Evolutionary conservation across 257 asterid species (phyloP), one percentile per base, ranked within the genome.

Genomic region (Fraxinus quadrangulata): DNA sequence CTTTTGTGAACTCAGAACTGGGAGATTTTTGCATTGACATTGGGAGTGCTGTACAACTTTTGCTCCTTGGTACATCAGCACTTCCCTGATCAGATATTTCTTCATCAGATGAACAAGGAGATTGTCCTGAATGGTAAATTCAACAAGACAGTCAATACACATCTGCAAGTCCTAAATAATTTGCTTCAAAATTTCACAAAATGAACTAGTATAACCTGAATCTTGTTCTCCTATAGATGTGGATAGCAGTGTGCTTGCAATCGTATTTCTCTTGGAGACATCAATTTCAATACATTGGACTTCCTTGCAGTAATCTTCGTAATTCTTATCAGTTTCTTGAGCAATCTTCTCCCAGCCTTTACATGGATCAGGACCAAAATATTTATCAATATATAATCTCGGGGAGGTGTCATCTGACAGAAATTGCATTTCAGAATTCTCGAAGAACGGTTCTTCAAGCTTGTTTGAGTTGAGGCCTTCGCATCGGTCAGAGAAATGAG

Each of bases 311-410:
- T 56, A 82, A 59, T 89, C 94, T 68, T 84, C 92, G 28, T 70
- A 76, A 33, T 69, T 79, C 61, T 77, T 76, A 24, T 78, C 77
- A 51, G 80, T 71, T 86, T 82, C 84, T 75, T 84, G 89, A 73
- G 88, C 79, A 36, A 83, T 85, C 86, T 90, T 93, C 81, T 95
- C 99, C 99, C 99, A 93, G 33, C 92, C 99, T 36, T 81, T 78
- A 49, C 88, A 86, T 34, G 99, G 97, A 81, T 93, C 99, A 13
- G 99, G 98, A 70, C 99, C 99, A 33, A 96, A 93, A 89, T 92
- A 96, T 87, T 90, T 96, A 56, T 96, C 97, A 42, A 96, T 87
- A 81, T 85, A 87, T 70, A 82, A 59, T 70, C 93, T 80, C 12
- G 99, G 99, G 2, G 98, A 93, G 45, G 90, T 89, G 83, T 87